Evolutionary conservation across 495 filamentous ascomycete species (phyloP).

Genomic region (Pyronema domesticum): DNA sequence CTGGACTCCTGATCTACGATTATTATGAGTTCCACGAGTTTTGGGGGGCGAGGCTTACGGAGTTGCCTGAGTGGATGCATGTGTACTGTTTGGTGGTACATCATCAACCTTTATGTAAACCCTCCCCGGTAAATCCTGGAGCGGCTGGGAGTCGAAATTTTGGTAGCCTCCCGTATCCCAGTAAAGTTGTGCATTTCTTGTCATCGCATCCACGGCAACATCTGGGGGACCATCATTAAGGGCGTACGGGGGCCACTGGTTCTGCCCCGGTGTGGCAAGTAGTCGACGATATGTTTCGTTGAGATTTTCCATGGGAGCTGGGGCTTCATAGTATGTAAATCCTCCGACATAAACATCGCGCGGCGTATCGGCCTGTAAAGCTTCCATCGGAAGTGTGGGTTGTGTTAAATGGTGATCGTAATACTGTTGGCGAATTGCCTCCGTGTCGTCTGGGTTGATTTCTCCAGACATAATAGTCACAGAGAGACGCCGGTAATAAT

Average conservation of each 20-base stretch:
- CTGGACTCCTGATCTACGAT: background rate
- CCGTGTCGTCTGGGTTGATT: background rate
- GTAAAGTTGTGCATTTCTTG: background rate
- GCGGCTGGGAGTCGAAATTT: too few species aligned
- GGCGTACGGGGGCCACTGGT: background rate
- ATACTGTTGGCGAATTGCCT: background rate
- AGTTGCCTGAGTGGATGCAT: background rate
- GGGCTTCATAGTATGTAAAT: background rate
- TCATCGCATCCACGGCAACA: background rate
- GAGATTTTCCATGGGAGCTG: background rate
- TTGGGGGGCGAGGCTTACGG: background rate
- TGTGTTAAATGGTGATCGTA: background rate
- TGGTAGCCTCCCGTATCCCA: too few species aligned
- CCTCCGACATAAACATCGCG: background rate
- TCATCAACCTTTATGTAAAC: background rate
- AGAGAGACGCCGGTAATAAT: background rate
- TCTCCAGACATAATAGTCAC: background rate
- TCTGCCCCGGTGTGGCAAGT: background rate
- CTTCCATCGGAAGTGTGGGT: background rate
- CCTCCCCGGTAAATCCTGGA: too few species aligned
- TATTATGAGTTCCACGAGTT: background rate
- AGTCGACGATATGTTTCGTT: background rate
- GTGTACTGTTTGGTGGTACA: background rate
- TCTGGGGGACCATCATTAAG: background rate
- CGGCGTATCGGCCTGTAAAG: background rate